Percentiles rank a stretch among this genome's conserved stretches.
Evolutionary conservation across 805 yeast species (phyloP).

Genomic region (Sugiyamaella valdiviana): DNA sequence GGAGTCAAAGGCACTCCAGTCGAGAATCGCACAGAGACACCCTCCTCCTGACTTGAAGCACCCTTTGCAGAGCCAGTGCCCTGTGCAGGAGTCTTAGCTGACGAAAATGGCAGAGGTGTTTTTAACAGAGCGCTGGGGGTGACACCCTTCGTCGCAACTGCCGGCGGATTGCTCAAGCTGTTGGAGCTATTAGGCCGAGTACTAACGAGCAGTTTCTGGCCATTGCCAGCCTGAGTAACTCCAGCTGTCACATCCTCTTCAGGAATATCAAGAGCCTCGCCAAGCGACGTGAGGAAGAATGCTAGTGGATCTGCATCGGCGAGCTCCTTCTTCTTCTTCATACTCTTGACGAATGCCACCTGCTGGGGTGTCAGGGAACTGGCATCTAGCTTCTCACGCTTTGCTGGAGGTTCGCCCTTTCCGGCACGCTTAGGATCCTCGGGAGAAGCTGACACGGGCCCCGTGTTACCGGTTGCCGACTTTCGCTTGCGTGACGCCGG

Average conservation of each 20-base stretch:
- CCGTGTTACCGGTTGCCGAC: slow-evolving; percentile 14
- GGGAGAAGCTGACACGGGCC: slow-evolving; percentile 13
- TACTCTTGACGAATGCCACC: slow-evolving; percentile 5
- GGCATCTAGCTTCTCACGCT: slow-evolving; percentile 21
- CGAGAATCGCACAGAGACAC: background rate
- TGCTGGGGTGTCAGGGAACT: slow-evolving; percentile 12
- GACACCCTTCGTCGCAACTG: slow-evolving; percentile 9
- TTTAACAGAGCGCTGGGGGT: slow-evolving; percentile 22
- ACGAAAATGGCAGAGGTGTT: slow-evolving; percentile 20
- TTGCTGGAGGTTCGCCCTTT: slow-evolving; percentile 14
- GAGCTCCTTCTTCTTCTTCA: slow-evolving; percentile 25
- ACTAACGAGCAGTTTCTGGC: background rate
- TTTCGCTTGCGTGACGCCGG: slow-evolving; percentile 23
- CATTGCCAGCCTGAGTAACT: slow-evolving; percentile 2
- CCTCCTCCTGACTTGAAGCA: background rate
- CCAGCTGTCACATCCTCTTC: slow-evolving; percentile 25
- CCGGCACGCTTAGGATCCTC: slow-evolving; percentile 15
- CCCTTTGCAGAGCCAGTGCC: slow-evolving; percentile 1
- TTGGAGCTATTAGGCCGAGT: no score
- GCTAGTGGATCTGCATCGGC: slow-evolving; percentile 28
- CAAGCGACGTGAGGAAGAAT: slow-evolving; percentile 30
- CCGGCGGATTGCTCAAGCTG: background rate
- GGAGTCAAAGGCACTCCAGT: background rate
- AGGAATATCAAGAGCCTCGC: slow-evolving; percentile 30
- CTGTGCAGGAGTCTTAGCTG: slow-evolving; percentile 15